phyloP scores from a whole-genome alignment of 331 rosid genomes.

The Prunus yedoensis region DNA sequence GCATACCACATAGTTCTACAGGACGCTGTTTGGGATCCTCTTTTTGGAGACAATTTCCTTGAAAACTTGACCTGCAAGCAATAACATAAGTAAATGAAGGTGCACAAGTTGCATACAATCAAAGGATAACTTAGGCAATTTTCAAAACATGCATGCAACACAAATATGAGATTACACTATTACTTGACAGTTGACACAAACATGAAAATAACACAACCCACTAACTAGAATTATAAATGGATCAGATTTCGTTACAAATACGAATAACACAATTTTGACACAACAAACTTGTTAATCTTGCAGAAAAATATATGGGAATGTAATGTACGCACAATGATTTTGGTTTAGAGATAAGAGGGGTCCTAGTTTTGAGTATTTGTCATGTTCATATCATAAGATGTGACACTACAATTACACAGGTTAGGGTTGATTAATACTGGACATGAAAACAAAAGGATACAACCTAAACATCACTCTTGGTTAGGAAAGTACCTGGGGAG shows the following conservation, averaged over 20 bases:
- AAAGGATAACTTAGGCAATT: slow-evolving; percentile 17
- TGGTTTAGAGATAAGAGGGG: not conserved
- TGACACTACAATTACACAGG: not conserved
- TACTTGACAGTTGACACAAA: not conserved
- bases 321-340: not conserved
- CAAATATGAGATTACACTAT: not conserved
- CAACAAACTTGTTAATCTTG: not conserved
- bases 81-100: slow-evolving; percentile 28
- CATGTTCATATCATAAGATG: not conserved
- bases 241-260: not conserved
- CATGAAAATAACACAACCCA: not conserved
- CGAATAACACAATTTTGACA: not conserved
- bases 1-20: slow-evolving; percentile 63
- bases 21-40: slow-evolving; percentile 66
- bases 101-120: slow-evolving; percentile 14
- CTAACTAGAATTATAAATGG: not conserved
- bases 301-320: not conserved
- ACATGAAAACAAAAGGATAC: not conserved
- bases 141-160: not conserved
- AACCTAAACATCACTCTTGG: not conserved
- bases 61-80: slow-evolving; percentile 69
- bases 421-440: not conserved
- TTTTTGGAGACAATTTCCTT: slow-evolving; percentile 84
- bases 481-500: slow-evolving; percentile 66
- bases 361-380: not conserved